phyloP scores from a whole-genome alignment of 2,329 filamentous ascomycete species.

The Ceratocystis destructans region DNA sequence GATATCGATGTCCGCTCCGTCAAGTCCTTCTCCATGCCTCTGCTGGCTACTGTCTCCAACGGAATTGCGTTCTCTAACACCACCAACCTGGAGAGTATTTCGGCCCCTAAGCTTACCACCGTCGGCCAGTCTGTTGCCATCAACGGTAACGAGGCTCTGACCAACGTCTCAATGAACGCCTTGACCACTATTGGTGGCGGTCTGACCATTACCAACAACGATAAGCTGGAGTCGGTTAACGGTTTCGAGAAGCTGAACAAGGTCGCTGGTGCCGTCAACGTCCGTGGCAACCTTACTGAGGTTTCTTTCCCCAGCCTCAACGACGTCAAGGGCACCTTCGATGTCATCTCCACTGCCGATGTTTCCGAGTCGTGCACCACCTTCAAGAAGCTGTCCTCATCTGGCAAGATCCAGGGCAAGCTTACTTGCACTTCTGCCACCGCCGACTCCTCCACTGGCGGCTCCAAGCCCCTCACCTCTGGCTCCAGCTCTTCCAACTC shows the following conservation, averaged over 20 bases:
- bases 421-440: constrained; percentile 37
- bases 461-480: constrained; percentile 22
- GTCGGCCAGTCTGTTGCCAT: constrained; percentile 49
- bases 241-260: constrained; percentile 54
- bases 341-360: constrained; percentile 51
- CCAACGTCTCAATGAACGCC: constrained; percentile 62
- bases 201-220: constrained; percentile 85
- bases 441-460: constrained; percentile 37
- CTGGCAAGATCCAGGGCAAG: constrained; percentile 34
- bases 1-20: constrained; percentile 55
- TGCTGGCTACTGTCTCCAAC: constrained; percentile 57
- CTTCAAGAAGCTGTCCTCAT: constrained; percentile 35
- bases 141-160: constrained; percentile 46
- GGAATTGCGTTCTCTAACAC: constrained; percentile 77
- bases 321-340: constrained; percentile 58
- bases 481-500: constrained; percentile 25
- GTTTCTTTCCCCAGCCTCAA: constrained; percentile 53
- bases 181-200: constrained; percentile 61
- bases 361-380: constrained; percentile 41
- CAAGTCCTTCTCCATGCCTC: constrained; percentile 57
- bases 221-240: constrained; percentile 48
- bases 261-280: constrained; percentile 68
- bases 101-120: constrained; percentile 55
- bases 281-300: constrained; percentile 72
- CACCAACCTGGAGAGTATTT: constrained; percentile 45